Conservation (phyloP, 2,329 filamentous ascomycete genomes). For the Aspergillus pseudoterreus region DNA sequence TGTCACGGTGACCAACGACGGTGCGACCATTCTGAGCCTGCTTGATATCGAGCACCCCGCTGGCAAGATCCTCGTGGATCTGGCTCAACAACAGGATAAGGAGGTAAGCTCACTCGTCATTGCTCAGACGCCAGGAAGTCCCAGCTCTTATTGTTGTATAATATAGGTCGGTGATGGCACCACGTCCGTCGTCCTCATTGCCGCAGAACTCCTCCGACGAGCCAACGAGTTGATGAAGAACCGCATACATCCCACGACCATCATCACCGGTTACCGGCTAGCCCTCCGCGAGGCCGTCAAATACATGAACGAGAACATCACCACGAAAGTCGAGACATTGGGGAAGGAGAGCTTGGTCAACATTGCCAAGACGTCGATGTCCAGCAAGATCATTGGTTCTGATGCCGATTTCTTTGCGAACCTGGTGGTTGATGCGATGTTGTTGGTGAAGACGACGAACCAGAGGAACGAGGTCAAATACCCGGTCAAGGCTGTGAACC, state of each 20-base stretch:
- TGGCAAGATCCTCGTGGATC: constrained; percentile 95
- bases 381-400: constrained; percentile 94
- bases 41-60: constrained; percentile 97
- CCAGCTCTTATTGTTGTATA: constrained; percentile 6
- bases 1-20: constrained; percentile 98
- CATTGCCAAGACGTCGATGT: constrained; percentile 99
- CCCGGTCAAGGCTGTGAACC: constrained; percentile 97
- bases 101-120: constrained; percentile 50
- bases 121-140: neutral
- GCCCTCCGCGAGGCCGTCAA: constrained; percentile 94
- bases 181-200: constrained; percentile 95
- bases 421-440: constrained; percentile 96
- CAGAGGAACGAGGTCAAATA: constrained; percentile 90
- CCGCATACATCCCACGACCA: constrained; percentile 98
- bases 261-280: constrained; percentile 96
- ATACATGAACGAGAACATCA: constrained; percentile 98
- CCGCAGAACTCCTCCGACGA: constrained; percentile 86
- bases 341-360: constrained; percentile 86
- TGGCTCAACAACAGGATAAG: constrained; percentile 98
- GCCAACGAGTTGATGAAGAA: constrained; percentile 99
- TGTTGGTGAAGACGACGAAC: constrained; percentile 89
- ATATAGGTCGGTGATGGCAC: constrained; percentile 84
- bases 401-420: constrained; percentile 96
- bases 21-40: constrained; percentile 90
- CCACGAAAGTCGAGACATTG: constrained; percentile 88